phyloP scores from a whole-genome alignment of 2,329 filamentous ascomycete genomes.

The Xylaria sp. region DNA sequence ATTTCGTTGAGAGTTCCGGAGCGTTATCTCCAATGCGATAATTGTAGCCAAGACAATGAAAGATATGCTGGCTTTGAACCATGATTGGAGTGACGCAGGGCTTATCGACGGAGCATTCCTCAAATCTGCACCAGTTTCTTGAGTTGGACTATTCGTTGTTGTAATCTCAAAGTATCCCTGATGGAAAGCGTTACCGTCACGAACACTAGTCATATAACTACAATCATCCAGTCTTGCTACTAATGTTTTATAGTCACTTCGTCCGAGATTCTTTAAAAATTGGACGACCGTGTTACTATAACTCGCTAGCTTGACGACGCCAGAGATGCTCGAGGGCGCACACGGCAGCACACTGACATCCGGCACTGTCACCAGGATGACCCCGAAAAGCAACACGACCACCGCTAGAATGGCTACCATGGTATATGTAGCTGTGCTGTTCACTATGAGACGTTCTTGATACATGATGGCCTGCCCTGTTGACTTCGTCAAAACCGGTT shows the following conservation, averaged over 20 bases:
- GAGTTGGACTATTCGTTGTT: background rate
- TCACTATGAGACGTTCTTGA: constrained; percentile 1
- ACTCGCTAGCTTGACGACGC: background rate
- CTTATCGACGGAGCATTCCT: background rate
- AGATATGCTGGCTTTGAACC: background rate
- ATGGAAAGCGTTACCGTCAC: constrained; percentile 5
- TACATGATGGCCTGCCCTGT: constrained; percentile 1
- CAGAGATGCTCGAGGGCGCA: background rate
- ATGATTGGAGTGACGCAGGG: background rate
- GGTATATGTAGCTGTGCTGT: background rate
- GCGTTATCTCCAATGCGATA: background rate
- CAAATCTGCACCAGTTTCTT: background rate
- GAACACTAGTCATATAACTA: constrained; percentile 2
- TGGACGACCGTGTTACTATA: background rate
- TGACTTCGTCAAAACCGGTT: background rate
- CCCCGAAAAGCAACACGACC: background rate
- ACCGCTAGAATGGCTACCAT: constrained; percentile 9
- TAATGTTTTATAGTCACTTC: background rate
- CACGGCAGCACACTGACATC: background rate
- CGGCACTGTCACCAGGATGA: background rate
- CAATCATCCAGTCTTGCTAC: background rate
- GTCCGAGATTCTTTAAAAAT: background rate
- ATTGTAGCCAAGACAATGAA: constrained; percentile 7
- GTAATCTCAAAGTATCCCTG: constrained; percentile 1
- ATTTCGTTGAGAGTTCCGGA: constrained; percentile 2